These are phyloP conservation scores for Fusarium sp. DNA, from an alignment of 2,329 filamentous ascomycete species.

Conservation along the genomic window DNA sequence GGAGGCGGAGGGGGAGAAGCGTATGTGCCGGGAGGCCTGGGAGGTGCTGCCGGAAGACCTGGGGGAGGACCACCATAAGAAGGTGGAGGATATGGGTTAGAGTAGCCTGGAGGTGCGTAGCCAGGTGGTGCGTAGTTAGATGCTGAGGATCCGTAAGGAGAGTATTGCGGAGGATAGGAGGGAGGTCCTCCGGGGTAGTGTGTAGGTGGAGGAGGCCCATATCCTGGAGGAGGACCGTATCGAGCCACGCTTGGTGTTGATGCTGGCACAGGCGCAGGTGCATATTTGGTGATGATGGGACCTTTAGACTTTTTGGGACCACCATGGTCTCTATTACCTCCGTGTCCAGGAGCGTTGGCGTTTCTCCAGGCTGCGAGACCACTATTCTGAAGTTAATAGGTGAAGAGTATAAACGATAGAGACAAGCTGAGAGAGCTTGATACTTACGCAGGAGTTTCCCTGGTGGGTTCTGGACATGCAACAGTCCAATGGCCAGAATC, in stretches of 20 bases:
- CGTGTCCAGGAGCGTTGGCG: constrained; percentile 43
- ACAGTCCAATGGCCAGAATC: constrained; percentile 61
- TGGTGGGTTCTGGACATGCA: constrained; percentile 63
- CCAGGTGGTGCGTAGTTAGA: constrained; percentile 41
- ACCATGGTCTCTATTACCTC: constrained; percentile 43
- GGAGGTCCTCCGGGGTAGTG: constrained; percentile 41
- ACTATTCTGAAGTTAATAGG: constrained; percentile 37
- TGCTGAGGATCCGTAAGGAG: constrained; percentile 36
- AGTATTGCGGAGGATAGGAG: constrained; percentile 39
- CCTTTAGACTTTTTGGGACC: constrained; percentile 48
- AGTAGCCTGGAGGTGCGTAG: constrained; percentile 42
- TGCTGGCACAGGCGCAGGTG: constrained; percentile 42
- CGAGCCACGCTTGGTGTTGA: constrained; percentile 20
- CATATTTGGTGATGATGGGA: constrained; percentile 51
- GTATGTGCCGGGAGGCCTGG: constrained; percentile 33
- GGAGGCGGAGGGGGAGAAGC: constrained; percentile 23
- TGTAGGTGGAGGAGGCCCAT: constrained; percentile 39
- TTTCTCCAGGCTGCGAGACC: constrained; percentile 53
- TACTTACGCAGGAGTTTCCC: constrained; percentile 62
- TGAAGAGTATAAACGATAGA: neutral
- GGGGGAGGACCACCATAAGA: constrained; percentile 33
- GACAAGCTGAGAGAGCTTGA: neutral
- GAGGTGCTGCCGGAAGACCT: constrained; percentile 37
- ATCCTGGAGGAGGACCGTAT: constrained; percentile 42
- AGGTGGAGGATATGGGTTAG: constrained; percentile 42